Percentiles rank a stretch among this genome's conserved stretches.
These are phyloP conservation scores for Suhomyces panamericanus DNA, from an alignment of 1,139 yeast species.

Conservation along the genomic window DNA sequence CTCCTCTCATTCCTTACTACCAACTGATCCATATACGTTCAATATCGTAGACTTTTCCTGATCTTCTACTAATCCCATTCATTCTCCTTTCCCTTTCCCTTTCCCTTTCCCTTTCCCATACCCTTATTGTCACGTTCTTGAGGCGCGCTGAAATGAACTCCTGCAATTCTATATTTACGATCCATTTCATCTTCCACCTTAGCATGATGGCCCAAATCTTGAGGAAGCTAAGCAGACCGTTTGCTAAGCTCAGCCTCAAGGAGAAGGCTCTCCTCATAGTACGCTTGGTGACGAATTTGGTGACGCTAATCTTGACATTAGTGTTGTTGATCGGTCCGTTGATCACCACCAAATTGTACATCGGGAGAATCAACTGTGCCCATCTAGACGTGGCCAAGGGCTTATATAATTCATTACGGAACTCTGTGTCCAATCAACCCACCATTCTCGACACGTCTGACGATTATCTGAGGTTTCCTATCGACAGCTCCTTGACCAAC, in stretches of 20 bases:
- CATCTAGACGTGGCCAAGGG: constrained; percentile 55
- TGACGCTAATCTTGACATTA: constrained; percentile 25
- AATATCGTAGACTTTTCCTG: too few species aligned
- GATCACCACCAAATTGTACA: constrained; percentile 26
- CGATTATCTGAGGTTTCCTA: constrained; percentile 22
- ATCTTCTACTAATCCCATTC: too few species aligned
- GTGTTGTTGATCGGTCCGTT: constrained; percentile 33
- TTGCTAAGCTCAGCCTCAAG: constrained; percentile 29
- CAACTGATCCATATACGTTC: too few species aligned
- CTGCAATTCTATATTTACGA: too few species aligned
- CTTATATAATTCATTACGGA: constrained; percentile 46
- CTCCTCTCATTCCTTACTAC: too few species aligned
- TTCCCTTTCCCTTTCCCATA: too few species aligned
- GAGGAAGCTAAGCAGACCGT: constrained; percentile 12
- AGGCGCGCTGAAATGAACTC: not conserved
- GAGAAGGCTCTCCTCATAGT: constrained; percentile 33
- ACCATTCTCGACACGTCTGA: constrained; percentile 16
- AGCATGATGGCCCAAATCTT: not conserved
- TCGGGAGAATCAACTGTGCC: constrained; percentile 47
- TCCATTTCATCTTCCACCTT: not conserved
- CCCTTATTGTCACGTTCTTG: too few species aligned
- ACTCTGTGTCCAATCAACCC: constrained; percentile 30
- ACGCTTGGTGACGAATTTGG: constrained; percentile 28
- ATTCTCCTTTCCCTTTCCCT: too few species aligned
- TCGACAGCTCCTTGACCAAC: constrained; percentile 46